These are phyloP conservation scores for Monosporascus sp. DNA, from an alignment of 2,329 filamentous ascomycete species.

Conservation along the genomic window DNA sequence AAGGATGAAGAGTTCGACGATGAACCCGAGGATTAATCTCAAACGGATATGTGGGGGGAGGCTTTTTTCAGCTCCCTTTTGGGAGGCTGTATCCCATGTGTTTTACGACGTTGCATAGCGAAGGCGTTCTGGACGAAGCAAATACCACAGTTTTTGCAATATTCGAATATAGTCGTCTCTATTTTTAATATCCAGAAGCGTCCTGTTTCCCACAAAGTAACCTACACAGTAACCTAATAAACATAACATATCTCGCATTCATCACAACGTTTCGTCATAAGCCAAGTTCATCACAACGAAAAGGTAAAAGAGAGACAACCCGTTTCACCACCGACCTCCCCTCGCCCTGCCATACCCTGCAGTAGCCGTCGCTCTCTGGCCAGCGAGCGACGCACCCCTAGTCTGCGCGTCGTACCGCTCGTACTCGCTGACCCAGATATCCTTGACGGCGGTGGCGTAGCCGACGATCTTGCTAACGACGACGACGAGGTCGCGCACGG, in stretches of 20 bases:
- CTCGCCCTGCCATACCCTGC: conserved; percentile 9
- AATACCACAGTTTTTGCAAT: conserved; percentile 13
- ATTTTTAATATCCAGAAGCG: too few species aligned
- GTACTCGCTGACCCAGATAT: conserved; percentile 55
- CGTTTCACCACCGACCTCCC: conserved; percentile 1
- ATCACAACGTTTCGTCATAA: too few species aligned
- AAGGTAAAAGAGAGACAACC: too few species aligned
- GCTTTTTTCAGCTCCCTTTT: neutral
- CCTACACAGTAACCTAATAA: too few species aligned
- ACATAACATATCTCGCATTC: too few species aligned
- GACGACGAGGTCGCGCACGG: conserved; percentile 52
- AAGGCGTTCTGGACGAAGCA: conserved; percentile 17
- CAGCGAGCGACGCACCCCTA: conserved; percentile 16
- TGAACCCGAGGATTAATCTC: conserved; percentile 9
- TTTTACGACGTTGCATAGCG: conserved; percentile 13
- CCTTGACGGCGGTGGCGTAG: conserved; percentile 44
- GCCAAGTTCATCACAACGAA: too few species aligned
- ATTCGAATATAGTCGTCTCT: conserved; percentile 6
- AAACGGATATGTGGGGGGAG: neutral
- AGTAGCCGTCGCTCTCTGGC: conserved; percentile 7
- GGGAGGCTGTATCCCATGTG: neutral
- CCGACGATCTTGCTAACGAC: conserved; percentile 39
- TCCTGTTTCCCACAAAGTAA: too few species aligned
- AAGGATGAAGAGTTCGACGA: conserved; percentile 28
- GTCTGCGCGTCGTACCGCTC: conserved; percentile 49